Evolutionary conservation across 2,329 filamentous ascomycete species (phyloP), one percentile per base, ranked within the genome.

Genomic region (Penicillium nordicum): DNA sequence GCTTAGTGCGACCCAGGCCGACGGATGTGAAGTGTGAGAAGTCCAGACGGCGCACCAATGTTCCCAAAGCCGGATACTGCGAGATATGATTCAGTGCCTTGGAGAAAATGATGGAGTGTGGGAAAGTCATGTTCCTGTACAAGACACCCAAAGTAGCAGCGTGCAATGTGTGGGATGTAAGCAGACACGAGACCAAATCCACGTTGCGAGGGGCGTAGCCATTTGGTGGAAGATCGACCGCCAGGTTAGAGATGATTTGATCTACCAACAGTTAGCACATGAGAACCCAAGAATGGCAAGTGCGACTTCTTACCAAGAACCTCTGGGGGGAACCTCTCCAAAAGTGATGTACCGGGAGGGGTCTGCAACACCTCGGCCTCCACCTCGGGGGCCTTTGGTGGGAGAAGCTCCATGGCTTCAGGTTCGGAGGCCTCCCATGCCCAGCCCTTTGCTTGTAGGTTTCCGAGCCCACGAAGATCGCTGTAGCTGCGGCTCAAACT

Each of bases 21-120:
- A 88, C 85, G 23, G 89, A 89, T 71, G 90, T 92, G 75, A 92
- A 92, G 78, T 92, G 89, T 60, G 88, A 92, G 67, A 94, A 92
- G 75, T 94, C 90, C 44, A 93, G 78, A 49, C 90, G 87, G 56
- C 88, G 85, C 43, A 93, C 88, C 65, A 92, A 85, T 40, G 85
- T 87, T 44, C 89, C 90, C 52, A 92, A 79, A 9, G 85, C 79
- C 2, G 85, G 83, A 69, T 92, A 86, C 57, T 82, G 77, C 44
- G 79, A 78, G 62, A 93, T 79, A 67, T 90, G 89, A 56, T 80
- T 79, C 47, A 92, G 82, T 64, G 92, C 90, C 74, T 93, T 93
- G 69, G 86, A 86, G 76, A 92, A 94, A 70, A 92, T 90, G 58
- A 86, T 80, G 27, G 90, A 93, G 78, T 92, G 89, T 6, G 90